These are phyloP conservation scores for Chalciporus piperatus DNA, from an alignment of 768 basidiomycete species.

Conservation along the genomic window DNA sequence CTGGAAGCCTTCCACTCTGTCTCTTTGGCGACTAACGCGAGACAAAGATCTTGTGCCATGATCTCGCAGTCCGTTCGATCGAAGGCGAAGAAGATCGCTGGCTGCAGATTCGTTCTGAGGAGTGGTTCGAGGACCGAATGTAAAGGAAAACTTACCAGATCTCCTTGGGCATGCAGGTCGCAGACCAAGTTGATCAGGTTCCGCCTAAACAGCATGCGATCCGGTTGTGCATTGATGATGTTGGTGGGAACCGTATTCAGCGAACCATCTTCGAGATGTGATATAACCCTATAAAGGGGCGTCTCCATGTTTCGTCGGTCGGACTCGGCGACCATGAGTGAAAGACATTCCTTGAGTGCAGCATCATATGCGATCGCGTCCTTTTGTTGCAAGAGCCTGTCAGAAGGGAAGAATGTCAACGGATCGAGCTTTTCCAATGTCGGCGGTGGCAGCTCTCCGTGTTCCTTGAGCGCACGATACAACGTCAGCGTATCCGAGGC, in stretches of 20 bases:
- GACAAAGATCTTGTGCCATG: slow-evolving; percentile 42
- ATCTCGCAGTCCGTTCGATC: slow-evolving; percentile 57
- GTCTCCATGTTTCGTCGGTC: slow-evolving; percentile 35
- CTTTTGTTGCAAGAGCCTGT: slow-evolving; percentile 49
- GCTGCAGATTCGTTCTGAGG: slow-evolving; percentile 33
- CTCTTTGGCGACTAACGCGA: slow-evolving; percentile 43
- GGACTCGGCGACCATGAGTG: slow-evolving; percentile 34
- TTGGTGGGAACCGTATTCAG: slow-evolving; percentile 20
- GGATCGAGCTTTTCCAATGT: slow-evolving; percentile 38
- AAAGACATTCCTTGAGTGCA: slow-evolving; percentile 45
- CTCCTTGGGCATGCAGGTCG: slow-evolving; percentile 52
- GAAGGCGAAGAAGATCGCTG: slow-evolving; percentile 67
- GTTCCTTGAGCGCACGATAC: slow-evolving; percentile 41
- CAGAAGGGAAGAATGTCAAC: slow-evolving; percentile 40
- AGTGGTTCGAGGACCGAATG: neutral
- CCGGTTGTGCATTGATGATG: slow-evolving; percentile 34
- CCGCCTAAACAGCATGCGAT: slow-evolving; percentile 27
- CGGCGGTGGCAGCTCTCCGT: slow-evolving; percentile 22
- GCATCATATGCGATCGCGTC: slow-evolving; percentile 61
- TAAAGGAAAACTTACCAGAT: slow-evolving; percentile 45
- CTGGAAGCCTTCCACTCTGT: slow-evolving; percentile 44
- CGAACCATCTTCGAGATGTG: slow-evolving; percentile 39
- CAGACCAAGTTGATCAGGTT: slow-evolving; percentile 53
- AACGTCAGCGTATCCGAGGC: slow-evolving; percentile 53
- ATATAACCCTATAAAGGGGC: slow-evolving; percentile 39